phyloP scores from a whole-genome alignment of 768 basidiomycete genomes.

The Leccinum pellstonianum region DNA sequence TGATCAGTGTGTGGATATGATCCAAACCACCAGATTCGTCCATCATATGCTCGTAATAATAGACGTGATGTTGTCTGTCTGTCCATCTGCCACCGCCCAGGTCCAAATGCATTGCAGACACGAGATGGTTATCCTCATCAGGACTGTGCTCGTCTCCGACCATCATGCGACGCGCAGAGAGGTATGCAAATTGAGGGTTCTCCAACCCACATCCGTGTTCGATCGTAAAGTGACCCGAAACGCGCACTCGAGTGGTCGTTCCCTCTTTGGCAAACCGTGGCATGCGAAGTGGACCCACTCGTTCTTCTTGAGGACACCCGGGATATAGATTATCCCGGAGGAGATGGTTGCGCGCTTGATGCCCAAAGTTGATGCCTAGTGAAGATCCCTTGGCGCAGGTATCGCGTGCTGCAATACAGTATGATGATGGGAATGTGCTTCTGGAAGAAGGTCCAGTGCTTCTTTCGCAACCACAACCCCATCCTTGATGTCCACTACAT shows the following conservation, averaged over 20 bases:
- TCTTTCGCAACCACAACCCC: not conserved
- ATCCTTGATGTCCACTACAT: too few relatives aligned
- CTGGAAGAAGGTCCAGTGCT: not conserved
- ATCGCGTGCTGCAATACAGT: not conserved
- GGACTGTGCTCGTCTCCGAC: not conserved
- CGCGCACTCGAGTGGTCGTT: not conserved
- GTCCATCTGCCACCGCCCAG: not conserved
- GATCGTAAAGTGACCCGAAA: not conserved
- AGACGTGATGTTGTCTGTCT: not conserved
- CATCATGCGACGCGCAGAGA: too few relatives aligned
- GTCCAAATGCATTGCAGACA: not conserved
- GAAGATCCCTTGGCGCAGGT: not conserved
- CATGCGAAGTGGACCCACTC: too few relatives aligned
- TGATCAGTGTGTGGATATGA: not conserved
- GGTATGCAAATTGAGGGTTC: too few relatives aligned
- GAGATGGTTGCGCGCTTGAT: not conserved
- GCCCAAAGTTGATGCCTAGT: not conserved
- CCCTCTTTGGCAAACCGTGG: not conserved
- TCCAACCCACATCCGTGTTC: not conserved
- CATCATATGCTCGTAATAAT: not conserved
- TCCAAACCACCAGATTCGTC: not conserved
- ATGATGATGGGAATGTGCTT: not conserved
- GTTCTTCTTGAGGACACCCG: too few relatives aligned
- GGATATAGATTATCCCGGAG: too few relatives aligned
- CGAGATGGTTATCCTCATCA: not conserved